Conservation (phyloP, 2,329 filamentous ascomycete genomes). For the Pseudophaeomoniella oleicola region DNA sequence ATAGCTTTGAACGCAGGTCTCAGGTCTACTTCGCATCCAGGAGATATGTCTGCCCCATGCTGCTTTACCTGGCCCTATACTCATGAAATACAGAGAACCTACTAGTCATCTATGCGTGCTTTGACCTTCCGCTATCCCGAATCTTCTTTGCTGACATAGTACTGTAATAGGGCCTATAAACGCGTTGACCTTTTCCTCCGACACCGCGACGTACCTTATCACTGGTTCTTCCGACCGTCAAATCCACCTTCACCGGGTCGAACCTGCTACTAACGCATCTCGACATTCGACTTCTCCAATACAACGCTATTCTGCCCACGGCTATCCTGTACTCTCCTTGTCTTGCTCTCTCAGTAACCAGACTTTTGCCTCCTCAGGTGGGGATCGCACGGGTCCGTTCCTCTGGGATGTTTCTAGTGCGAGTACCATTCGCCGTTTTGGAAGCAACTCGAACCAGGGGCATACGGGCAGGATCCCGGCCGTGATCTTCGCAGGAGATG, state of each 20-base stretch:
- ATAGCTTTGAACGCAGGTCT: neutral
- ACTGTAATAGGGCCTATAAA: conserved; percentile 59
- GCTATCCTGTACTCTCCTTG: conserved; percentile 79
- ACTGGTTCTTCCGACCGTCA: conserved; percentile 75
- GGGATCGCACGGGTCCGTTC: conserved; percentile 70
- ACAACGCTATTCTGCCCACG: conserved; percentile 79
- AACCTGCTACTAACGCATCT: conserved; percentile 22
- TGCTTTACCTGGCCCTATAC: no score
- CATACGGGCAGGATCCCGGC: conserved; percentile 64
- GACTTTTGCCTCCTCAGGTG: conserved; percentile 72
- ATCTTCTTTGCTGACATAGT: no score
- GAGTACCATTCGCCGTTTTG: conserved; percentile 61
- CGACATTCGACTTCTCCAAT: conserved; percentile 40
- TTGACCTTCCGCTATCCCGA: neutral
- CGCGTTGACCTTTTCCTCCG: conserved; percentile 57
- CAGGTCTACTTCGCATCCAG: neutral
- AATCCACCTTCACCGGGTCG: conserved; percentile 67
- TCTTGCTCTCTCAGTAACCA: conserved; percentile 61
- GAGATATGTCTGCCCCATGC: neutral
- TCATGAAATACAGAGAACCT: no score
- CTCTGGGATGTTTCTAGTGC: conserved; percentile 86
- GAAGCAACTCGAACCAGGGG: conserved; percentile 32
- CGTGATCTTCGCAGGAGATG: conserved; percentile 59
- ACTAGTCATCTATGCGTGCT: neutral
- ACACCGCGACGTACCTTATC: conserved; percentile 62